These are phyloP conservation scores for Sclerotinia minor DNA, from an alignment of 2,329 filamentous ascomycete genomes.

Conservation along the genomic window DNA sequence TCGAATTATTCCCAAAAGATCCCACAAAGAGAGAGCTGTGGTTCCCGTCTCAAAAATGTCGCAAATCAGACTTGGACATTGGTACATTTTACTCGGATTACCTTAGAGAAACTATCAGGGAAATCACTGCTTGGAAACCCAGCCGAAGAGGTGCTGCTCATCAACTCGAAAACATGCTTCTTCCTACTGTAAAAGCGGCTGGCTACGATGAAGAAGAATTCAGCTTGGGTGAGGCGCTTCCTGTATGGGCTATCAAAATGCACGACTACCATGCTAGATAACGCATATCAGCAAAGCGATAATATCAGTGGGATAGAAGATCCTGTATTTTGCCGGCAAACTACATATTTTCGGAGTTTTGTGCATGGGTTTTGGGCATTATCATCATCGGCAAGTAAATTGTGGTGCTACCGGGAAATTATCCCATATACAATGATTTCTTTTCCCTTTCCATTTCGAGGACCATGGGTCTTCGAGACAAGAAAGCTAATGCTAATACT, in stretches of 20 bases:
- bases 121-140: constrained; percentile 6
- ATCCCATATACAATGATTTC: background rate
- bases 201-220: background rate
- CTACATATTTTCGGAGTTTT: background rate
- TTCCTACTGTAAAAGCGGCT: background rate
- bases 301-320: background rate
- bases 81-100: background rate
- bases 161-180: background rate
- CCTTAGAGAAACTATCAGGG: background rate
- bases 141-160: constrained; percentile 14
- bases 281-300: background rate
- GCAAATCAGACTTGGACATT: background rate
- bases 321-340: background rate
- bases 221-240: constrained; percentile 25
- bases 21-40: background rate
- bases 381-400: background rate
- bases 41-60: background rate
- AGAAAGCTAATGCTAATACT: background rate
- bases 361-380: background rate
- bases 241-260: constrained; percentile 31
- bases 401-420: background rate
- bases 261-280: constrained; percentile 32
- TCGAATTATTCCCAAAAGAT: background rate
- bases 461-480: background rate
- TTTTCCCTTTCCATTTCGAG: background rate